These are phyloP conservation scores for Eimeria zaria DNA, from an alignment of 169 alveolate species.

Conservation along the genomic window DNA sequence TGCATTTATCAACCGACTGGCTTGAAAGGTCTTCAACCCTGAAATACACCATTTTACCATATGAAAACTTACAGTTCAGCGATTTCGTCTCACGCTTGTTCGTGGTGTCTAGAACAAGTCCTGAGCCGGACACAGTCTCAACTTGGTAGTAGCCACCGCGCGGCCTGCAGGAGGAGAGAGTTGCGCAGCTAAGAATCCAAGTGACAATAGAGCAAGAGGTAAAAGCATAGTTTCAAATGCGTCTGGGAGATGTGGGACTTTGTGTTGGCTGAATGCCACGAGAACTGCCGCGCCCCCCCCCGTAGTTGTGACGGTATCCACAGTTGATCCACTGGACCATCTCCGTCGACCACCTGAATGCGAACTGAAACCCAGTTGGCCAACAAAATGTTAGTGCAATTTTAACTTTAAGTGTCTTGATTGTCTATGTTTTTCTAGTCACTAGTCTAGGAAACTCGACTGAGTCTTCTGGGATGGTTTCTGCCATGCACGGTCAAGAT, in stretches of 20 bases:
- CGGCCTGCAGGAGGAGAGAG: not conserved
- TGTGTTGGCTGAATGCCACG: not conserved
- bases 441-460: not conserved
- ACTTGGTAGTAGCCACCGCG: not conserved
- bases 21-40: not conserved
- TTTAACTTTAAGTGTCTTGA: not conserved
- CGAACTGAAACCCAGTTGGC: not conserved
- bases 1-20: conserved; percentile 1
- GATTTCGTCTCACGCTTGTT: not conserved
- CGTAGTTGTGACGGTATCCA: not conserved
- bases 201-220: not conserved
- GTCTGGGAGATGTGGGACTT: not conserved
- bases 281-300: not conserved
- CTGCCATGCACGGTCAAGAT: not conserved
- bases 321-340: conserved; percentile 13
- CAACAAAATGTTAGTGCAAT: not conserved
- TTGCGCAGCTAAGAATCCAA: not conserved
- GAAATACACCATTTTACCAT: not conserved
- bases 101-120: not conserved
- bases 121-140: not conserved
- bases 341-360: not conserved
- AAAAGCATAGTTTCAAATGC: not conserved
- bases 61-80: not conserved
- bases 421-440: not conserved
- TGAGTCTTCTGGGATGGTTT: not conserved